phyloP scores from a whole-genome alignment of 2,329 filamentous ascomycete species.

The Metarhizium humberi region DNA sequence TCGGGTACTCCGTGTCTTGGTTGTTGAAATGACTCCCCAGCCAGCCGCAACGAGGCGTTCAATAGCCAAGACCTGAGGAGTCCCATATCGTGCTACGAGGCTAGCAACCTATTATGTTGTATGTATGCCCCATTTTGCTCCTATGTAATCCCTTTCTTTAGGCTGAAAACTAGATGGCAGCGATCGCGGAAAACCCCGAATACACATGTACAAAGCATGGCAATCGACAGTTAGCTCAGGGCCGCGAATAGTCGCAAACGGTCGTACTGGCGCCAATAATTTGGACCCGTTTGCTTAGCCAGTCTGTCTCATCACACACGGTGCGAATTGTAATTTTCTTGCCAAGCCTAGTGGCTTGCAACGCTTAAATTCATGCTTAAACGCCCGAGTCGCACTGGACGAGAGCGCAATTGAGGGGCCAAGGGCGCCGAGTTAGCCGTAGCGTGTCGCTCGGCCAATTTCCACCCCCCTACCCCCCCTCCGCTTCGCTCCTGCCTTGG shows the following conservation, averaged over 20 bases:
- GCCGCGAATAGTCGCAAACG: too few relatives aligned
- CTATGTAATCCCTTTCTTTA: too few relatives aligned
- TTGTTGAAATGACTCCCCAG: background rate
- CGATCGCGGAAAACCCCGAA: too few relatives aligned
- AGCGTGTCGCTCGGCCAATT: constrained; percentile 4
- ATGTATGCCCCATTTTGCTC: too few relatives aligned
- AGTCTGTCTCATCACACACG: background rate
- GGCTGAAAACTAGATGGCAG: too few relatives aligned
- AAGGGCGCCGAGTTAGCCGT: constrained; percentile 12
- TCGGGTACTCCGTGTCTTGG: too few relatives aligned
- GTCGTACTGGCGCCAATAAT: too few relatives aligned
- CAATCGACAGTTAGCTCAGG: too few relatives aligned
- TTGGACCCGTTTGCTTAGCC: too few relatives aligned
- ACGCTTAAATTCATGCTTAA: constrained; percentile 45
- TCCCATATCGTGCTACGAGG: too few relatives aligned
- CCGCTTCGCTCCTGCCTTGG: background rate
- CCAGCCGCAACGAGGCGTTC: background rate
- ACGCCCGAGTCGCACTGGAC: constrained; percentile 16
- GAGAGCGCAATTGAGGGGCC: background rate
- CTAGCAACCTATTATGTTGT: too few relatives aligned
- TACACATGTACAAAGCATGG: too few relatives aligned
- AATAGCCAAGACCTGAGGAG: background rate
- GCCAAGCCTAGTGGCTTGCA: constrained; percentile 36
- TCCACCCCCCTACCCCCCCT: constrained; percentile 3
- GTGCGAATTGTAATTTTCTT: constrained; percentile 13